Evolutionary conservation across 306 rosid genomes (phyloP).

Genomic region (Vigna nakashimae): DNA sequence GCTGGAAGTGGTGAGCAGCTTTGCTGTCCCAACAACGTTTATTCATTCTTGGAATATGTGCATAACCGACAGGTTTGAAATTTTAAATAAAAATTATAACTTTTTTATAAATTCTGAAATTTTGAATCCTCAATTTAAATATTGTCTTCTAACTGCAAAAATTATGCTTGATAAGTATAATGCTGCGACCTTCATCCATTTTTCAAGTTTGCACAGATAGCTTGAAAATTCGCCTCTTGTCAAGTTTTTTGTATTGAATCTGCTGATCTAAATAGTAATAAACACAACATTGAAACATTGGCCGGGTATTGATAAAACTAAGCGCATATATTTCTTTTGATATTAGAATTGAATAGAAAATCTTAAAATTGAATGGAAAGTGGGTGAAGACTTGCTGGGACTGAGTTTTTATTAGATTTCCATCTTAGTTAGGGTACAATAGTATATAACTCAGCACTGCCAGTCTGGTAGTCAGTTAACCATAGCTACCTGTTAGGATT

Average conservation of each 20-base stretch:
- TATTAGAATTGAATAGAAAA: not conserved
- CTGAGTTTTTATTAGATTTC: too few relatives aligned
- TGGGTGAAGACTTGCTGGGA: not conserved
- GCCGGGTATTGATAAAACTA: not conserved
- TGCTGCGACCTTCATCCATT: not conserved
- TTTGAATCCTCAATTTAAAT: not conserved
- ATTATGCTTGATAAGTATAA: not conserved
- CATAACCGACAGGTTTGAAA: slow-evolving; percentile 19
- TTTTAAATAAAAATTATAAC: not conserved
- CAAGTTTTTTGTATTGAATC: not conserved
- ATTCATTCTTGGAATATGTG: slow-evolving; percentile 7
- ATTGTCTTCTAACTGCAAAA: not conserved
- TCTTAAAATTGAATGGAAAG: not conserved
- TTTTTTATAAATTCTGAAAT: not conserved
- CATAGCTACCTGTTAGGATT: not conserved
- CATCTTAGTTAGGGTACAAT: too few relatives aligned
- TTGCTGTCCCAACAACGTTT: not conserved
- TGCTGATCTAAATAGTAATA: not conserved
- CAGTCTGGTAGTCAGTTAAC: not conserved
- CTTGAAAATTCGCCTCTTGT: not conserved
- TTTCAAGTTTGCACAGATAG: not conserved
- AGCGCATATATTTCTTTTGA: not conserved
- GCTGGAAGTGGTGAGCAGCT: slow-evolving; percentile 1
- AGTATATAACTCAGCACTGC: not conserved
- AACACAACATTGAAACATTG: not conserved